Percentiles rank a stretch among this genome's conserved stretches.
Evolutionary conservation across 108 stramenopile genomes (phyloP).

Genomic region (Cyclotella atomus): DNA sequence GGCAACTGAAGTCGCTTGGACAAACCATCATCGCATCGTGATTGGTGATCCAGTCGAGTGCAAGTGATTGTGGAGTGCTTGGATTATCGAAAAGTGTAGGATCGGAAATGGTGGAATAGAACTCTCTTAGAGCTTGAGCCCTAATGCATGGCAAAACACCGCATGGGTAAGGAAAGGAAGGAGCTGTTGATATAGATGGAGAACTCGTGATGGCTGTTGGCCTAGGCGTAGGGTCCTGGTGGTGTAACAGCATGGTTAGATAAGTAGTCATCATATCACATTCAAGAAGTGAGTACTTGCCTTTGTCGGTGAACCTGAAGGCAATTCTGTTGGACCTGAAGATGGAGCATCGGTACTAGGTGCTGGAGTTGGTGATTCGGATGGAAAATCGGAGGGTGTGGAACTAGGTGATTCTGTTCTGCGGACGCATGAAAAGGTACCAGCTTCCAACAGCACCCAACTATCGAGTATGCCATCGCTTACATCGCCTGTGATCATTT

Average conservation of each 20-base stretch:
- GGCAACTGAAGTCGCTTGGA: conserved; percentile 20
- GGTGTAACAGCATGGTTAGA: too few relatives aligned
- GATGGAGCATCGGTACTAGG: too few relatives aligned
- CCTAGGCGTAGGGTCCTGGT: background rate
- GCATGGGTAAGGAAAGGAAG: background rate
- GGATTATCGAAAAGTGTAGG: conserved; percentile 26
- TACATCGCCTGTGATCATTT: conserved; percentile 29
- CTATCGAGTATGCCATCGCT: conserved; percentile 28
- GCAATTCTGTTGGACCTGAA: too few relatives aligned
- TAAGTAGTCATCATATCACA: too few relatives aligned
- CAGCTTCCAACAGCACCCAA: conserved; percentile 39
- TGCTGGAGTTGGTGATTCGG: background rate
- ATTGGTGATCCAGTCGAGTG: conserved; percentile 34
- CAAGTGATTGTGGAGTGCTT: conserved; percentile 27
- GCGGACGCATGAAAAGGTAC: conserved; percentile 27
- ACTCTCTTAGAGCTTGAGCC: conserved; percentile 5
- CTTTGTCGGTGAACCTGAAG: too few relatives aligned
- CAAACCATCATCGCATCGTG: conserved; percentile 31
- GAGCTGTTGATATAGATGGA: background rate
- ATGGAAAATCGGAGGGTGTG: background rate
- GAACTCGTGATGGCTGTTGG: background rate
- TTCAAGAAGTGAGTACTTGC: too few relatives aligned
- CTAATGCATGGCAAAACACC: conserved; percentile 25
- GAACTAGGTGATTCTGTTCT: conserved; percentile 3
- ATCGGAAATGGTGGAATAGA: conserved; percentile 24